Base-by-base conservation (phyloP, 2,329 filamentous ascomycete genomes). In the Alternaria brassicicola region DNA sequence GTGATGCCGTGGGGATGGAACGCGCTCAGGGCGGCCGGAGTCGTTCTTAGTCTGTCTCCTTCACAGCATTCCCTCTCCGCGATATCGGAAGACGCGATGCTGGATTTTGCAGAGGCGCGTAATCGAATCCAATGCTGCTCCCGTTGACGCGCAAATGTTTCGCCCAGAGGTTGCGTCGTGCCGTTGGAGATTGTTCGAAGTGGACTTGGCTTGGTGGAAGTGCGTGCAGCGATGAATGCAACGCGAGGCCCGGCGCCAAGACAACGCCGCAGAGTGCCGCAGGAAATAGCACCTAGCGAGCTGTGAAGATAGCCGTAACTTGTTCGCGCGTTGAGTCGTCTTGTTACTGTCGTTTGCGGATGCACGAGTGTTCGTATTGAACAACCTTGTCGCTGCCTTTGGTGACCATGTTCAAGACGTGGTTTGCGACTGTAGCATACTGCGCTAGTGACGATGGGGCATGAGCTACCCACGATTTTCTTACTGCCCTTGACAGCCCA, bases 11-110 rank as follows among this genome's bases (percentile, higher is more conserved):
- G 19, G 67, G 67, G 53, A 68, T 65, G 65, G 58, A 70, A 76
- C 74, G 74, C 74, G 74, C 71, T 73, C 68, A 66, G 64, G 68
- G 66, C 65, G 55, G 66, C 62, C 65, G 58, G 38, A 58, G 67
- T 67, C 53, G 66, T 69, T 35, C 59, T 57, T 56, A 55, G 64
- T 57, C 52, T 41, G 50, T 47, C 46, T 48, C 43, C 55, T 62
- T 46, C 52, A 58, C 62, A 63, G 61, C 62, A 63, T 57, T 42
- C 59, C 59, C 58, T 52, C 46, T 28, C 43, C 30, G 42, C 52
- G 35, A 55, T 17, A 41, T 19, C 31, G 30, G 28, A 31, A 50
- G 46, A 43, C 36, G 33, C 38, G 33, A 50, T 33, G 42, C 39
- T 52, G 52, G 42, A 49, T 39, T n/a, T 36, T 9, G 7, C 6